Evolutionary conservation across 176 grass and related monocot species (phyloP).

Genomic region (Urochloa ruziziensis): DNA sequence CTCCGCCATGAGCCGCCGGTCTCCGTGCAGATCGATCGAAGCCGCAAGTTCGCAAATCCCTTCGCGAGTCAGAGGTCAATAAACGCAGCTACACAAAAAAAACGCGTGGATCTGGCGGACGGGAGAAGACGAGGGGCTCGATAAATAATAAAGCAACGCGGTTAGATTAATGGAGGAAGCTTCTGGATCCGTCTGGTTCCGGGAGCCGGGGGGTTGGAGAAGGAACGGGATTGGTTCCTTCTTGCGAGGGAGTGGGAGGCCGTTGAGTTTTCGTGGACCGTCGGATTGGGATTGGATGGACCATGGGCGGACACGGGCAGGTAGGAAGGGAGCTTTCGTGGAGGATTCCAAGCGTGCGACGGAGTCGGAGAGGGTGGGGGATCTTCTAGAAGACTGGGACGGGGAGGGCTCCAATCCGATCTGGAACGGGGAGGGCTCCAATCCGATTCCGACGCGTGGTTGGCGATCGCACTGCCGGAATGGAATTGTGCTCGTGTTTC

Average conservation of each 20-base stretch:
- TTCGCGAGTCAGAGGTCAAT: neutral
- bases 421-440: neutral
- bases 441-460: neutral
- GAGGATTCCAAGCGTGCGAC: constrained; percentile 8
- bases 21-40: neutral
- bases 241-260: neutral
- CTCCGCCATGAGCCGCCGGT: constrained; percentile 39
- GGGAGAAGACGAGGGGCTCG: neutral
- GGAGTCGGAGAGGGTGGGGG: neutral
- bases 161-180: constrained; percentile 37
- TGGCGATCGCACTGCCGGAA: neutral
- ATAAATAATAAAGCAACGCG: constrained; percentile 12
- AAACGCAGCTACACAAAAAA: neutral
- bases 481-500: neutral
- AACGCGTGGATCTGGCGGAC: constrained; percentile 32
- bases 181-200: constrained; percentile 36
- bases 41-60: neutral
- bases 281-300: constrained; percentile 6
- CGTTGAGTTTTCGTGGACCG: neutral
- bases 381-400: too few species aligned
- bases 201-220: neutral
- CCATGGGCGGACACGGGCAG: too few species aligned
- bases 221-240: neutral
- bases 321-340: neutral
- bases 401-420: constrained; percentile 25